A percentile compares a stretch with the other conserved stretches of the same genome.
phyloP scores from a whole-genome alignment of 202 grass and related monocot genomes.

The Alloteropsis angusta region DNA sequence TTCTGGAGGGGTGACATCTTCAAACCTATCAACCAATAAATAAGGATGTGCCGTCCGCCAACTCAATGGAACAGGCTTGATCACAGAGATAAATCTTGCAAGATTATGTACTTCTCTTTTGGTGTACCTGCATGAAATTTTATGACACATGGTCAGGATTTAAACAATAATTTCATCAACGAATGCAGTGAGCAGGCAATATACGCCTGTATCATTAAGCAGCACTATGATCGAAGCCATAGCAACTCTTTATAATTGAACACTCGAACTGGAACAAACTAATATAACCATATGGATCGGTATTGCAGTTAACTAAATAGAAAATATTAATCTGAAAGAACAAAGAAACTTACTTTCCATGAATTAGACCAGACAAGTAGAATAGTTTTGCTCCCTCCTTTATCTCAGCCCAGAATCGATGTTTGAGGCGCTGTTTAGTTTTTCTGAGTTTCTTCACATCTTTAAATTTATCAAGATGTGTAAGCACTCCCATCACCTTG shows the following conservation, averaged over 20 bases:
- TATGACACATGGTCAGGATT: neutral
- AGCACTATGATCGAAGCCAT: neutral
- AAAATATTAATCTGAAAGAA: constrained; percentile 16
- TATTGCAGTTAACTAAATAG: constrained; percentile 10
- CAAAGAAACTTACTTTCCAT: constrained; percentile 76
- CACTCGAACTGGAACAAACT: neutral
- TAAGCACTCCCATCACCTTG: constrained; percentile 96
- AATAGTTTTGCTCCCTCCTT: constrained; percentile 90
- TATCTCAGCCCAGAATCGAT: constrained; percentile 97
- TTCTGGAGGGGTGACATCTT: constrained; percentile 83
- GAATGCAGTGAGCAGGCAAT: neutral
- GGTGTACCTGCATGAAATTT: constrained; percentile 45
- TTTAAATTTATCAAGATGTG: constrained; percentile 94
- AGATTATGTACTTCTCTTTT: constrained; percentile 97
- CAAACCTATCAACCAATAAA: constrained; percentile 87
- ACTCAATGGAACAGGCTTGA: constrained; percentile 59
- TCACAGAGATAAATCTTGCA: constrained; percentile 94
- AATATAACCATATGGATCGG: neutral
- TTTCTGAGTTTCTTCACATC: constrained; percentile 88
- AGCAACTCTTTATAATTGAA: neutral
- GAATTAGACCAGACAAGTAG: constrained; percentile 84
- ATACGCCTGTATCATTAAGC: neutral
- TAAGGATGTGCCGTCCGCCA: constrained; percentile 94
- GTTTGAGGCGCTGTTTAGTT: constrained; percentile 88
- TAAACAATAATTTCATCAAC: neutral